Percentiles rank a stretch among this genome's conserved stretches.
These are phyloP conservation scores for Citrus hindsii DNA, from an alignment of 345 rosid species.

Conservation along the genomic window DNA sequence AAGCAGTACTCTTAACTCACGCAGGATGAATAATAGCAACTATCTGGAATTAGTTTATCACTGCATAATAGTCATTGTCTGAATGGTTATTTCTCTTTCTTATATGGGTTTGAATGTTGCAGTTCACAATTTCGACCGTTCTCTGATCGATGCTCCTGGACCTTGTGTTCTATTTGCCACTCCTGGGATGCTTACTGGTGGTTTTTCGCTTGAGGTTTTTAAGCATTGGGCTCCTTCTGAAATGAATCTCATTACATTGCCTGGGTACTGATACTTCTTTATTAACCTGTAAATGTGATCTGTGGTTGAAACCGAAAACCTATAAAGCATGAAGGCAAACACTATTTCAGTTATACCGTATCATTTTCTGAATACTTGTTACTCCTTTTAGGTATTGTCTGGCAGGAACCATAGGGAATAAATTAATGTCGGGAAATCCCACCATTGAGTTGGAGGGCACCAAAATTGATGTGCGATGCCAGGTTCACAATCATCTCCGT, in stretches of 20 bases:
- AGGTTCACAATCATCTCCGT: conserved; percentile 42
- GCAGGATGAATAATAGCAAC: background rate
- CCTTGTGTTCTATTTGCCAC: conserved; percentile 99
- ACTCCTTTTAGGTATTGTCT: conserved; percentile 64
- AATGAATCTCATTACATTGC: conserved; percentile 73
- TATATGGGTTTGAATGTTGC: conserved; percentile 24
- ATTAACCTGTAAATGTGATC: background rate
- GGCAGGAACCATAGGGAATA: conserved; percentile 92
- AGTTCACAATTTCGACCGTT: conserved; percentile 80
- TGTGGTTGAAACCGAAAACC: background rate
- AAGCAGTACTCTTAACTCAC: background rate
- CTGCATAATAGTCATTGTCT: background rate
- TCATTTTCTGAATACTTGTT: background rate
- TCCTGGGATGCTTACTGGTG: conserved; percentile 96
- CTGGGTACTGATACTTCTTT: conserved; percentile 56
- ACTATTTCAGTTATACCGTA: background rate
- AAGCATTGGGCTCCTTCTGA: conserved; percentile 95
- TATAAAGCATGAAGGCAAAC: background rate
- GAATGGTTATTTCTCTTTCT: background rate
- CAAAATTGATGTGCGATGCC: conserved; percentile 85
- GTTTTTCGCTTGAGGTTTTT: conserved; percentile 92
- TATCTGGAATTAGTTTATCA: background rate
- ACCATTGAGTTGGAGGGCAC: conserved; percentile 78
- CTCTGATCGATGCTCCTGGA: conserved; percentile 77
- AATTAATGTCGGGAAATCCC: conserved; percentile 83